Base-by-base conservation (phyloP, 2,329 filamentous ascomycete genomes). In the Coccinonectria pachysandricola region DNA sequence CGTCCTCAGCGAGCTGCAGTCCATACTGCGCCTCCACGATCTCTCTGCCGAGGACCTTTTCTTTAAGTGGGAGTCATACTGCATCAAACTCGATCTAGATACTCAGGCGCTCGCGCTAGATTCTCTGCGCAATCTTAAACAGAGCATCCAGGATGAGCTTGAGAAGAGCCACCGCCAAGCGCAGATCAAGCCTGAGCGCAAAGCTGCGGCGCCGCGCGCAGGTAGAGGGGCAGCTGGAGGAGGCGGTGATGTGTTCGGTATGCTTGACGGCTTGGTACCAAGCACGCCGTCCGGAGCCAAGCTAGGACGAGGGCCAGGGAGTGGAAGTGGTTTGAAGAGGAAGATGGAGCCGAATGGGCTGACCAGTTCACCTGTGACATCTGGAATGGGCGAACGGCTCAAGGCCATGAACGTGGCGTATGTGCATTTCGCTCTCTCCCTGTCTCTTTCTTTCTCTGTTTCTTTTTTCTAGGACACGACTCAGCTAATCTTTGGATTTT, bases 51-150 rank as follows among this genome's bases (percentile, higher is more conserved):
- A 96, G 53, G 91, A 96, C 51, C 66, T 96, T 14, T 95, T 85
- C 57, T 95, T 85, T 73, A 96, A 96, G 67, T 98, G 91, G 91
- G 91, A 98, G 56, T 88, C 86, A 1, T 96, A 95, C 65, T 87
- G 82, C 55, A 79, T 98, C 52, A 93, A 88, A 57, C 86, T 96
- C 77, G 84, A 87, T 13, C 62, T 74, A 24, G 84, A 92, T 30
- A 80, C 85, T 31, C 76, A 77, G 35, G 59, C 83, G 35, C 31
- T 59, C 7, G 73, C 79, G 24, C 64, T 92, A 21, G 71, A 79
- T 19, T 79, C 71, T 1, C 71, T 83, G 23, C 71, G 79, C 21
- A 73, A 75, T 29, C 80, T 98, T 51, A 94, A 94, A 54, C 81
- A 85, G 49, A 79, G 83, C 46, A 68, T 95, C 6, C 85, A 88